These are phyloP conservation scores for Glycine soja DNA, from an alignment of 306 rosid genomes.

Conservation along the genomic window DNA sequence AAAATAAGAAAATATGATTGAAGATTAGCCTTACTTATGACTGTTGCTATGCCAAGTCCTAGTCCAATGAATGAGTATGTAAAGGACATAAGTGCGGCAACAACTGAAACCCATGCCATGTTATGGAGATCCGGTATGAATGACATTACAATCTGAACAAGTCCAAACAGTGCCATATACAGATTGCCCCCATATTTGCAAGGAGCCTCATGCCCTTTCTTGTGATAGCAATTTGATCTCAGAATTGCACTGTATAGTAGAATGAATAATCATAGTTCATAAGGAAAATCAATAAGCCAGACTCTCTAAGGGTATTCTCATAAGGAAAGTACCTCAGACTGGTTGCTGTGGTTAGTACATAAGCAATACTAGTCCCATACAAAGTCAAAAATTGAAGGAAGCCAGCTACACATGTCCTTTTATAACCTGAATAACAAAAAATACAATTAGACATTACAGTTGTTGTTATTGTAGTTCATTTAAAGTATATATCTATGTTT, in stretches of 20 bases:
- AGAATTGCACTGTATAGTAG: conserved; percentile 67
- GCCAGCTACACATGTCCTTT: conserved; percentile 63
- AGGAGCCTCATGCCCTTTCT: conserved; percentile 74
- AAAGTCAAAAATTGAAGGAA: conserved; percentile 63
- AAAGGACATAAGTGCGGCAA: conserved; percentile 85
- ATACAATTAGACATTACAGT: conserved; percentile 35
- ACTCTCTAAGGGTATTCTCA: conserved; percentile 7
- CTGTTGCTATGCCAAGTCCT: conserved; percentile 73
- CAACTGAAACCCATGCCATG: conserved; percentile 81
- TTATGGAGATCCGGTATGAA: conserved; percentile 90
- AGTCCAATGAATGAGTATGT: conserved; percentile 78
- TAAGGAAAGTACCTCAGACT: conserved; percentile 60
- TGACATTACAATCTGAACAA: conserved; percentile 71
- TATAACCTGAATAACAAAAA: conserved; percentile 62
- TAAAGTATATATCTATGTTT: conserved; percentile 9
- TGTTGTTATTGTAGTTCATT: conserved; percentile 5
- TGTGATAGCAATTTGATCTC: conserved; percentile 75
- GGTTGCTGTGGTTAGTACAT: conserved; percentile 71
- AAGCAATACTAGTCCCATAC: conserved; percentile 71
- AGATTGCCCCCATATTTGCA: conserved; percentile 58
- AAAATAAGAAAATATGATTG: conserved; percentile 8
- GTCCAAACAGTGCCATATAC: conserved; percentile 77
- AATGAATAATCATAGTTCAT: conserved; percentile 21
- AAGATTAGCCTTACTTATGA: conserved; percentile 52
- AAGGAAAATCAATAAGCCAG: neutral